Evolutionary conservation across 148 eudicot genomes (phyloP), one percentile per base, ranked within the genome.

Genomic region (Cornus kousa): DNA sequence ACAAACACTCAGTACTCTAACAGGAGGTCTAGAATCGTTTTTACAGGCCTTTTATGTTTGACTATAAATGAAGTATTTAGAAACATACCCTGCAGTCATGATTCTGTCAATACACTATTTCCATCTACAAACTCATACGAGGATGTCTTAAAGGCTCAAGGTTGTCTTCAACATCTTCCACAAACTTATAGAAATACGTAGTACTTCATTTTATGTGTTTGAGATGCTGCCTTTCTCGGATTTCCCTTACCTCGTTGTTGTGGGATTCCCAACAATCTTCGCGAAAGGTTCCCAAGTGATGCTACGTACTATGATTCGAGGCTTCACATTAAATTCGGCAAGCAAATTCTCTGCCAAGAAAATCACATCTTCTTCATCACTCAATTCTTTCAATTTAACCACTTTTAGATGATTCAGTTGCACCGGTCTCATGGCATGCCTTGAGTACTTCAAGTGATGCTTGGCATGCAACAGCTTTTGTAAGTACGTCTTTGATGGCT

Each of bases 331-430:
- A 31, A 55, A 73, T 23, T 11, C 33, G 9, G 28, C 33, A 5
- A 50, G 60, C 20, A 55, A 53, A 73, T 28, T 60, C 66, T 73
- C 33, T n/a, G 53, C 53, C 9, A 78, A 46, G 8, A 74, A n/a
- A n/a, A 74, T 43, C 59, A 78, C 74, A 35, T 70, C 81, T 14
- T 43, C 74, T 33, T 78, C 72, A 46, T 65, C 71, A 3, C 22
- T 78, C 20, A 65, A 66, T 11, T 81, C 82, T 33, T 78, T 79
- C 69, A 82, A 48, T 71, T 74, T 74, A 22, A 82, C 28, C 28
- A 28, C 28, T 28, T 28, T 28, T 28, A 28, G 67, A 35, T 33
- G 40, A 13, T 59, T 13, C 67, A 74, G 40, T 74, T 37, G 23
- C 22, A 3, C 46, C 53, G 6, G 40, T 40, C 28, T 31, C 9